Conservation (phyloP, 202 grass and related monocot genomes). For the Carex arenaria region DNA sequence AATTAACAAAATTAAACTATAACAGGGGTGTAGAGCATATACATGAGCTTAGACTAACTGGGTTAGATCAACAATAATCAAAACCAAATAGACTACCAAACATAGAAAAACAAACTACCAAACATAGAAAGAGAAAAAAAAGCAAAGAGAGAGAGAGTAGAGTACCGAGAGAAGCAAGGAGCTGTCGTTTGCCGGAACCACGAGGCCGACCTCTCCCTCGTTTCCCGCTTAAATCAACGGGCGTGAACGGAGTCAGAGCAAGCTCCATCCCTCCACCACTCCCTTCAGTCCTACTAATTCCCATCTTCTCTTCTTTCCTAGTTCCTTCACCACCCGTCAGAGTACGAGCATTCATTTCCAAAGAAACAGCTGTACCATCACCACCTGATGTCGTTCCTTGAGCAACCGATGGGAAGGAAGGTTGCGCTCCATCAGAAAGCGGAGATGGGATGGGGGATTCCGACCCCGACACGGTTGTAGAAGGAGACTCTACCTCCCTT, state of each 20-base stretch:
- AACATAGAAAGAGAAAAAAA: slow-evolving; percentile 2
- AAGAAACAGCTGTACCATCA: neutral
- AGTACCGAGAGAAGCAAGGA: slow-evolving; percentile 70
- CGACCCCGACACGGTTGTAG: slow-evolving; percentile 54
- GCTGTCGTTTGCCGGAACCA: slow-evolving; percentile 84
- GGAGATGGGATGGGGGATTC: slow-evolving; percentile 56
- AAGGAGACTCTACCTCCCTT: slow-evolving; percentile 31
- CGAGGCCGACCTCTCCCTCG: slow-evolving; percentile 84
- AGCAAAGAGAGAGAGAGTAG: neutral
- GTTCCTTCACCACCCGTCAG: neutral
- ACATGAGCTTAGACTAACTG: neutral
- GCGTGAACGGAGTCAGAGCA: slow-evolving; percentile 20
- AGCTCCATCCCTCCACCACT: slow-evolving; percentile 16
- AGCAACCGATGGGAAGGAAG: slow-evolving; percentile 7
- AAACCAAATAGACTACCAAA: slow-evolving; percentile 7
- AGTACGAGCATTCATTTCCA: slow-evolving; percentile 23
- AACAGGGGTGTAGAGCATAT: neutral
- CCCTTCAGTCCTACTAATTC: slow-evolving; percentile 13
- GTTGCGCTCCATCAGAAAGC: neutral
- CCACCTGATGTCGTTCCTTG: slow-evolving; percentile 21
- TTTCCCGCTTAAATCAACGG: slow-evolving; percentile 35
- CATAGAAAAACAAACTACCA: slow-evolving; percentile 19
- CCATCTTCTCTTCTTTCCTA: slow-evolving; percentile 24
- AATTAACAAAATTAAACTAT: neutral
- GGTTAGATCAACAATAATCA: neutral